Evolutionary conservation across 331 rosid genomes (phyloP).

Genomic region (Arachis monticola): DNA sequence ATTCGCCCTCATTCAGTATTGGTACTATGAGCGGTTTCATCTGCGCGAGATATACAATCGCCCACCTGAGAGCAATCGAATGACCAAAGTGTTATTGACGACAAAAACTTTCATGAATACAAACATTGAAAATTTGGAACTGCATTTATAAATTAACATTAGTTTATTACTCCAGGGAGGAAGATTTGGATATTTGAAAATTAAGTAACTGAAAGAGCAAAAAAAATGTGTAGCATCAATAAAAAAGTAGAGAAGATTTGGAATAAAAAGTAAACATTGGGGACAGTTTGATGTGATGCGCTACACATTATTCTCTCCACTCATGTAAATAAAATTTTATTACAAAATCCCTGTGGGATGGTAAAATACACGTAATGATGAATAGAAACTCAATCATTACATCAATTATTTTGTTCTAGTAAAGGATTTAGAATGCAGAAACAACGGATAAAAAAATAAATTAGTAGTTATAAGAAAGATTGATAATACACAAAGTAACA

Average conservation of each 20-base stretch:
- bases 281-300: no score
- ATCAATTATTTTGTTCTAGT: slow-evolving; percentile 2
- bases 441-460: not conserved
- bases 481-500: slow-evolving; percentile 20
- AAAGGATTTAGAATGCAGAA: slow-evolving; percentile 15
- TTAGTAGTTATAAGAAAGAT: slow-evolving; percentile 2
- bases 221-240: not conserved
- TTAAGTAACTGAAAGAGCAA: slow-evolving; percentile 2
- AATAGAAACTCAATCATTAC: slow-evolving; percentile 18
- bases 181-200: not conserved
- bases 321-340: slow-evolving; percentile 10
- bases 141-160: not conserved
- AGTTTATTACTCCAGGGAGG: slow-evolving; percentile 14
- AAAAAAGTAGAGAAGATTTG: not conserved
- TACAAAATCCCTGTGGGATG: not conserved
- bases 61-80: slow-evolving; percentile 68
- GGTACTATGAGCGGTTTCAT: slow-evolving; percentile 92
- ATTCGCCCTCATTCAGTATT: slow-evolving; percentile 70
- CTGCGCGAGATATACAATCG: slow-evolving; percentile 83
- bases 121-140: not conserved
- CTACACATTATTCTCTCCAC: not conserved
- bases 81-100: slow-evolving; percentile 24
- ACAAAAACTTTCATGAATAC: not conserved
- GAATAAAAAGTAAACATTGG: no score
- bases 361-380: slow-evolving; percentile 20